A percentile compares a stretch with the other conserved stretches of the same genome.
phyloP scores from a whole-genome alignment of 208 protist genomes.

The Angomonas ambiguus region DNA sequence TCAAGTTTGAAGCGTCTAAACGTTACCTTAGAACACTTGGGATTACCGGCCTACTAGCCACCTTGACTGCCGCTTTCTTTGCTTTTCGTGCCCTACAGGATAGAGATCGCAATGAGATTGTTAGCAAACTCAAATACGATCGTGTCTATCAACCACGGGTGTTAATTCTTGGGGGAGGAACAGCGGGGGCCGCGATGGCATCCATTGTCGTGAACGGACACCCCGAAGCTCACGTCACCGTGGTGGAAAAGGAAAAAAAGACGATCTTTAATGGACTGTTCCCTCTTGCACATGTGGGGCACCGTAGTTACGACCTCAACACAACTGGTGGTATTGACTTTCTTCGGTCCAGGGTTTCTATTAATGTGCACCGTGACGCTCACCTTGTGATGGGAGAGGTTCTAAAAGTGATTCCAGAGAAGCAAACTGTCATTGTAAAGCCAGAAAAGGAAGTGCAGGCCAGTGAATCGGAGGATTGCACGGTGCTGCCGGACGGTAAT shows the following conservation, averaged over 20 bases:
- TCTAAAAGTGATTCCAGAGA: slow-evolving; percentile 35
- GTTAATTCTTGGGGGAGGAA: slow-evolving; percentile 69
- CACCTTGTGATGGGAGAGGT: slow-evolving; percentile 62
- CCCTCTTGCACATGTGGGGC: slow-evolving; percentile 71
- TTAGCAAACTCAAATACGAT: not conserved
- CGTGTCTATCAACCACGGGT: slow-evolving; percentile 40
- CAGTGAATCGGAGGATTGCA: slow-evolving; percentile 19
- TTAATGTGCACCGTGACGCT: slow-evolving; percentile 78
- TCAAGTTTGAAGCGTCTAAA: not conserved
- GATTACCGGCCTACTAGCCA: not conserved
- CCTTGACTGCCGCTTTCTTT: not conserved
- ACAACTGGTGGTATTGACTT: slow-evolving; percentile 65
- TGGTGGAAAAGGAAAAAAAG: slow-evolving; percentile 66
- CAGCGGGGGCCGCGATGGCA: slow-evolving; percentile 58
- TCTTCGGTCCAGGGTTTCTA: slow-evolving; percentile 60
- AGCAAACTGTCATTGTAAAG: slow-evolving; percentile 35
- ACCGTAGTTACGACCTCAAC: slow-evolving; percentile 86
- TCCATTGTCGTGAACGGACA: slow-evolving; percentile 38
- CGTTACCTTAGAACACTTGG: not conserved
- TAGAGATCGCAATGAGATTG: not conserved
- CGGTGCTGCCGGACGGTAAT: slow-evolving; percentile 22
- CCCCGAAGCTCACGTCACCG: slow-evolving; percentile 64
- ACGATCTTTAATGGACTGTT: slow-evolving; percentile 60
- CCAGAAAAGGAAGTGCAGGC: not conserved
- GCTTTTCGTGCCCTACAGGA: not conserved